phyloP scores from a whole-genome alignment of 208 protist species.

The Sergeia podlipaevii region DNA sequence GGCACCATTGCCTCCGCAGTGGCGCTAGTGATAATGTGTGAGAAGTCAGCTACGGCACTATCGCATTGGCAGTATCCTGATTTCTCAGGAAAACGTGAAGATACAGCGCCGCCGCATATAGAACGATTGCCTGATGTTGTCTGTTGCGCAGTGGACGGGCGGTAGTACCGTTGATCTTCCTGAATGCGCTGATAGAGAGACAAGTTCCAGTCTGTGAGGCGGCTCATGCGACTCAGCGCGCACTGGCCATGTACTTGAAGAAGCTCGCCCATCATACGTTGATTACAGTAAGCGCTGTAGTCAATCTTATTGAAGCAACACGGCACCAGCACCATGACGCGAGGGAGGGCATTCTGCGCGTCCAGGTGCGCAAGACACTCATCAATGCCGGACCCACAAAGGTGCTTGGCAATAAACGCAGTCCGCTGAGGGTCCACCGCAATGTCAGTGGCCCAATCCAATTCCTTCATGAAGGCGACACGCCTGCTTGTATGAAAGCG shows the following conservation, averaged over 20 bases:
- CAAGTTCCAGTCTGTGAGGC: constrained; percentile 68
- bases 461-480: constrained; percentile 37
- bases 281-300: constrained; percentile 55
- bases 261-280: constrained; percentile 26
- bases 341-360: constrained; percentile 38
- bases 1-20: background rate
- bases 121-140: too few relatives aligned
- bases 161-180: background rate
- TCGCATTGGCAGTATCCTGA: too few relatives aligned
- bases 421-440: constrained; percentile 22
- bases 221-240: constrained; percentile 30
- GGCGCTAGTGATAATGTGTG: too few relatives aligned
- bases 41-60: too few relatives aligned
- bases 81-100: background rate
- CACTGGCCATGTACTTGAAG: constrained; percentile 26
- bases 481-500: constrained; percentile 29
- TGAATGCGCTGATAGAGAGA: constrained; percentile 37
- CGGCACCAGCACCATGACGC: constrained; percentile 65
- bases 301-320: constrained; percentile 72
- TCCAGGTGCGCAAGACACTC: constrained; percentile 57
- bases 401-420: constrained; percentile 75
- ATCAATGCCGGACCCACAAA: constrained; percentile 77
- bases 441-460: constrained; percentile 39
- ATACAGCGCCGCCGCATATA: constrained; percentile 1
- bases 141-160: too few relatives aligned